A percentile compares a stretch with the other conserved stretches of the same genome.
These are phyloP conservation scores for apple (Malus domestica) DNA, from an alignment of 306 rosid species.

Conservation along the genomic window DNA sequence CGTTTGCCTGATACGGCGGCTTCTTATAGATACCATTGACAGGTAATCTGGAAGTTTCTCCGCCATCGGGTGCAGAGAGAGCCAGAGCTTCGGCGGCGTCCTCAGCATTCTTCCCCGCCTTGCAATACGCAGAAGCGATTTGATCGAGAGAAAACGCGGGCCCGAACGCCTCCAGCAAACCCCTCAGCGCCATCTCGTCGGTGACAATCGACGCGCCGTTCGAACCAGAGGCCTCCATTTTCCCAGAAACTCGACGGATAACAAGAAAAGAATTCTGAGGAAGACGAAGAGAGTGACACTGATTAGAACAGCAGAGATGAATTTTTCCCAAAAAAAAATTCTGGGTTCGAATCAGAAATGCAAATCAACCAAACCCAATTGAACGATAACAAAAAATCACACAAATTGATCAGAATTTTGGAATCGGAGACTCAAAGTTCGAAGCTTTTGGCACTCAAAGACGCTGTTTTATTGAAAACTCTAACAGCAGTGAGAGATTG, in stretches of 20 bases:
- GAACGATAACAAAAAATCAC: background rate
- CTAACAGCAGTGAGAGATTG: background rate
- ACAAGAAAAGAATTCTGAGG: background rate
- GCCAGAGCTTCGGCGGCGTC: conserved; percentile 54
- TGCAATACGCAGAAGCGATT: conserved; percentile 72
- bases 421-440: background rate
- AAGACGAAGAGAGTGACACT: background rate
- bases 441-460: background rate
- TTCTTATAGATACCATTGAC: conserved; percentile 22
- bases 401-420: background rate
- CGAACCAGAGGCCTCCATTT: conserved; percentile 46
- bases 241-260: background rate
- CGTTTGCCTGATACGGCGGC: conserved; percentile 10
- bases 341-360: background rate
- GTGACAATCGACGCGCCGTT: conserved; percentile 13
- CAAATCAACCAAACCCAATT: background rate
- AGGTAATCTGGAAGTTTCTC: conserved; percentile 22
- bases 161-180: conserved; percentile 68
- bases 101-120: conserved; percentile 51
- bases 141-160: conserved; percentile 49
- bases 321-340: background rate
- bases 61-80: conserved; percentile 11
- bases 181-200: conserved; percentile 44
- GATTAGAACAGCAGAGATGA: background rate
- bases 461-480: background rate